phyloP scores from a whole-genome alignment of 345 rosid genomes.

The Salix dunnii region DNA sequence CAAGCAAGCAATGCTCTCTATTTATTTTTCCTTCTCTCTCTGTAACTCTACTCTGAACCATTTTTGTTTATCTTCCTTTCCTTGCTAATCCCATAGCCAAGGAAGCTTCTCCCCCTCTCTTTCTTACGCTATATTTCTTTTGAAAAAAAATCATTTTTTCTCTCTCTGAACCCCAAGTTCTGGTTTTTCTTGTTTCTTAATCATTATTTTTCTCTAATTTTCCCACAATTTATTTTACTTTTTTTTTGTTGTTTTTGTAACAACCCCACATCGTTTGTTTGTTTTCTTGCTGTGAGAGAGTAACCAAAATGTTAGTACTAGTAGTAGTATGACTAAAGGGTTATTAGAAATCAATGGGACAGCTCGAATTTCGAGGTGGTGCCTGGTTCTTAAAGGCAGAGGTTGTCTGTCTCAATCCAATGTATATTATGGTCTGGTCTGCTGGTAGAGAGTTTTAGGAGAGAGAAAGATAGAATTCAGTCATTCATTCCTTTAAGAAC shows the following conservation, averaged over 20 bases:
- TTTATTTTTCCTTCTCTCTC: no score
- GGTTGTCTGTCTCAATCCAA: constrained; percentile 37
- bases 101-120: background rate
- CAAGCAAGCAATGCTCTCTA: background rate
- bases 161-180: background rate
- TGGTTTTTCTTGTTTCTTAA: background rate
- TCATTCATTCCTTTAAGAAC: background rate
- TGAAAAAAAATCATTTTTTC: background rate
- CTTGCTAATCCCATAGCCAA: background rate
- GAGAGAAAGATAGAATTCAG: background rate
- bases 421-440: constrained; percentile 39
- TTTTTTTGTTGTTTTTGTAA: background rate
- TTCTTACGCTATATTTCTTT: background rate
- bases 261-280: background rate
- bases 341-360: constrained; percentile 24
- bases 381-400: background rate
- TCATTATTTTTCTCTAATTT: background rate
- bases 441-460: constrained; percentile 14
- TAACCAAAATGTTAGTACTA: background rate
- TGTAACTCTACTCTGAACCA: background rate
- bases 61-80: background rate
- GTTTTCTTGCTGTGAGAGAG: background rate
- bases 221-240: background rate
- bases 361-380: constrained; percentile 36
- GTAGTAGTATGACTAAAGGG: constrained; percentile 17